Conservation (phyloP, 495 filamentous ascomycete genomes). For the Cetradonia linearis region DNA sequence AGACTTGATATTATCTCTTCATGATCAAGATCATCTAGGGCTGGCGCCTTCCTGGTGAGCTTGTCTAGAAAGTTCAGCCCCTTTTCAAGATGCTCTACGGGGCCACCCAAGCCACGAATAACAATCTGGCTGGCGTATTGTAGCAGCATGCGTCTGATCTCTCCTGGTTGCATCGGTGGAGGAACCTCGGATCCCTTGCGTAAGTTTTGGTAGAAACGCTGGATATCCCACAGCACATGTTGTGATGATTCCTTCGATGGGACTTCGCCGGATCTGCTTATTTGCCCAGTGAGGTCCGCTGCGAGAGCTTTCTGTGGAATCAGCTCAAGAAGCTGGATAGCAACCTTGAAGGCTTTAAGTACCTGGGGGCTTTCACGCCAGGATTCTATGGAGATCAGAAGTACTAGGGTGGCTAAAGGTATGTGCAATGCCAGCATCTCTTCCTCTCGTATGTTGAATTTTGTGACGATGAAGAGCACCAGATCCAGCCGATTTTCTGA, state of each 20-base stretch:
- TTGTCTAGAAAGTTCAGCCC: slow-evolving; percentile 18
- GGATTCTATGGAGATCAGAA: slow-evolving; percentile 45
- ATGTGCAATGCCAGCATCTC: slow-evolving; percentile 87
- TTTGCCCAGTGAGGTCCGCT: background rate
- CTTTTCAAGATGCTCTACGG: slow-evolving; percentile 16
- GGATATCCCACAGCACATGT: background rate
- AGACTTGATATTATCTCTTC: slow-evolving; percentile 15
- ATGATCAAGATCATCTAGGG: background rate
- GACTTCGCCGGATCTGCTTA: background rate
- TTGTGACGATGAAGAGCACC: slow-evolving; percentile 67
- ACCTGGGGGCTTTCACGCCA: background rate
- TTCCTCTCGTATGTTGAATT: slow-evolving; percentile 92
- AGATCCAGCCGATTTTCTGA: slow-evolving; percentile 45
- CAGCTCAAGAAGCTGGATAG: slow-evolving; percentile 48
- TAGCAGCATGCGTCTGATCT: slow-evolving; percentile 50
- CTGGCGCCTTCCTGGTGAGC: slow-evolving; percentile 8
- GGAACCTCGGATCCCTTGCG: slow-evolving; percentile 11
- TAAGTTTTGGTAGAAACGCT: slow-evolving; percentile 7
- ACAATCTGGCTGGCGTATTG: slow-evolving; percentile 48
- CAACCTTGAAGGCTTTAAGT: slow-evolving; percentile 40
- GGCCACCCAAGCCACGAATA: slow-evolving; percentile 34
- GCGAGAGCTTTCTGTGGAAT: slow-evolving; percentile 61
- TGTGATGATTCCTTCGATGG: background rate
- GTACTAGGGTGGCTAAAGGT: slow-evolving; percentile 58
- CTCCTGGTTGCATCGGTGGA: slow-evolving; percentile 48